phyloP scores from a whole-genome alignment of 2,329 filamentous ascomycete species.

The Pseudopyricularia cyperi region DNA sequence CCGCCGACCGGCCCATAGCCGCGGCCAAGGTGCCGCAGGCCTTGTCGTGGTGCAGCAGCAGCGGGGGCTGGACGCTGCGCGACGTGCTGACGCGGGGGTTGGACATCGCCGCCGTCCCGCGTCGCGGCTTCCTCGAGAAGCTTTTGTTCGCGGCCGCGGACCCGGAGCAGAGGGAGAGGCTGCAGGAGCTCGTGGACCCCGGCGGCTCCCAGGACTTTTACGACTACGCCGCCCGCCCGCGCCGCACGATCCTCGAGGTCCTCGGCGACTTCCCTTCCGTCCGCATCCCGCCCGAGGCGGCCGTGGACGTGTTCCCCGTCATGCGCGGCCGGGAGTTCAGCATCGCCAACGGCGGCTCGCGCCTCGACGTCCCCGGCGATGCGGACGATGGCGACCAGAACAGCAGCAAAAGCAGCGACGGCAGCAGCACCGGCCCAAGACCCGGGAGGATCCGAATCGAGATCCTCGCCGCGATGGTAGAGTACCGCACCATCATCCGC shows the following conservation, averaged over 20 bases:
- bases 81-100: constrained; percentile 69
- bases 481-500: constrained; percentile 79
- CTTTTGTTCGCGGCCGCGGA: constrained; percentile 66
- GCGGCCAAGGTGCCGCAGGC: neutral
- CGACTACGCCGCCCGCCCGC: constrained; percentile 86
- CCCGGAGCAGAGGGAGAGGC: constrained; percentile 61
- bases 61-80: constrained; percentile 47
- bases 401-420: no score
- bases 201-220: constrained; percentile 82
- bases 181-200: constrained; percentile 71
- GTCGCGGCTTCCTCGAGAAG: constrained; percentile 70
- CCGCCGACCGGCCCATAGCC: constrained; percentile 59
- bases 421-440: neutral
- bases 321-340: constrained; percentile 90
- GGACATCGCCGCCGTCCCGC: constrained; percentile 81
- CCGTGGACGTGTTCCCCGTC: constrained; percentile 61
- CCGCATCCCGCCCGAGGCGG: constrained; percentile 62
- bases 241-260: constrained; percentile 83
- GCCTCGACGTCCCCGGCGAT: constrained; percentile 18
- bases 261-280: constrained; percentile 82
- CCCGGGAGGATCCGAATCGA: constrained; percentile 35
- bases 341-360: constrained; percentile 60
- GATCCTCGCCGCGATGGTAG: constrained; percentile 74
- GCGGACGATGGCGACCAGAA: no score
- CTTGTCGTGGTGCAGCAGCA: constrained; percentile 7